Evolutionary conservation across 352 stramenopile genomes (phyloP), one percentile per base, ranked within the genome.

Genomic region (Globisporangium cylindrosporum): DNA sequence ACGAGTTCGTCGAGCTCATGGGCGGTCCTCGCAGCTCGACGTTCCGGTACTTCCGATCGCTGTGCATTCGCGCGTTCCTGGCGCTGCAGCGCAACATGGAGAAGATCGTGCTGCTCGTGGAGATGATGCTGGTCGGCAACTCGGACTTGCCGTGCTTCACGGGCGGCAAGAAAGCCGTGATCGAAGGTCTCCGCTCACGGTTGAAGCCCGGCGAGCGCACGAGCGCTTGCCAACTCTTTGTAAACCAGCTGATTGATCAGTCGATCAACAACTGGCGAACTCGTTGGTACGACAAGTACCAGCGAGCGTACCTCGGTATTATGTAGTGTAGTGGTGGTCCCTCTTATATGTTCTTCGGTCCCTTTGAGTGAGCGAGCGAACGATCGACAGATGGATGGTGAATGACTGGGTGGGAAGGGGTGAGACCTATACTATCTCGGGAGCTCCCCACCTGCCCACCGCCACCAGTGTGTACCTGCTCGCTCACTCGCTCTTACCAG

Each of bases 21-120:
- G 97, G 95, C 60, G 97, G 97, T 9, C 84, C 93, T 0, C 80
- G 97, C 34, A 98, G 89, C 48, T 84, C 84, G 1, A 92, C 89
- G 2, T 99, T 99, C 77, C 80, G 90, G 18, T 97, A 96, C 61
- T 99, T 99, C 77, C 85, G 95, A 18, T 94, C 96, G 59, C 83
- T 99, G 41, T 99, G 97, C 73, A 97, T 98, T 67, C 90, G 94
- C 48, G 94, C 94, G 9, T 99, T 98, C 71, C 84, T 99, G 62
- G 93, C 94, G 4, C 67, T 99, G 25, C 88, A 96, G 65, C 91
- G 91, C 56, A 91, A 98, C 68, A 97, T 97, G 72, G 91, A 98
- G 69, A 90, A 98, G 77, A 97, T 99, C 49, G 96, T 98, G 70
- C 72, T 98, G 34, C 77, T 99, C 15, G 91, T 98, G 14, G 96